phyloP scores from a whole-genome alignment of 2,329 filamentous ascomycete species.

The Atkinsonella texensis region DNA sequence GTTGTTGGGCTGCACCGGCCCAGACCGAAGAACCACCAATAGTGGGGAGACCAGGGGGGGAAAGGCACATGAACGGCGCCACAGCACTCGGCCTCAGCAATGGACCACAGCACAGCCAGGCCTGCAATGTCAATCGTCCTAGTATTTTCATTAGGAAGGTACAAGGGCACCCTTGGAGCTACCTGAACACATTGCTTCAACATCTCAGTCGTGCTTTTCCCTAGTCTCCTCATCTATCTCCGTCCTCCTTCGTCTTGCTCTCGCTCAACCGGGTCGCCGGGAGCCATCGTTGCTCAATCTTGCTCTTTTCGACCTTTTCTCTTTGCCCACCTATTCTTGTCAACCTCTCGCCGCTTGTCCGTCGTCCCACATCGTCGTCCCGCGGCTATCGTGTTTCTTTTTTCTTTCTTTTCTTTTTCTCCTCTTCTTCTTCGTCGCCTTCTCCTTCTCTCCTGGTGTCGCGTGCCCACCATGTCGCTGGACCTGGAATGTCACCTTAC shows the following conservation, averaged over 20 bases:
- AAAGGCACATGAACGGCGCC: no score
- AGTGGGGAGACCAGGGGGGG: no score
- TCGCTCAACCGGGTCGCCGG: neutral
- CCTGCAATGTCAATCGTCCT: no score
- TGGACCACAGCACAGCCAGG: no score
- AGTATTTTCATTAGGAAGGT: no score
- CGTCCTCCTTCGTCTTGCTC: neutral
- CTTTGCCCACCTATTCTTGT: neutral
- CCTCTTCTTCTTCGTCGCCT: neutral
- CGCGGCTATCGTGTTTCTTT: neutral
- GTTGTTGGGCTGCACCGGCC: no score
- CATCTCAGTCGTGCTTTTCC: slow-evolving; percentile 1
- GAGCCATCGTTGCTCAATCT: neutral
- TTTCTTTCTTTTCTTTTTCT: neutral
- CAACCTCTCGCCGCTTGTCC: slow-evolving; percentile 4
- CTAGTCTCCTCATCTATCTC: neutral
- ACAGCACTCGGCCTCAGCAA: no score
- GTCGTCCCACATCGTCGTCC: neutral
- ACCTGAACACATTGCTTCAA: neutral
- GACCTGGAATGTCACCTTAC: slow-evolving; percentile 72
- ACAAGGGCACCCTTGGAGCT: no score
- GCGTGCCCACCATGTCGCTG: slow-evolving; percentile 43
- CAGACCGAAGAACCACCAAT: no score
- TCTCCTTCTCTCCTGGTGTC: slow-evolving; percentile 1
- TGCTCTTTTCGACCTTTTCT: neutral